Base-by-base conservation (phyloP, 306 rosid genomes). In the Dryas alaskensis region DNA sequence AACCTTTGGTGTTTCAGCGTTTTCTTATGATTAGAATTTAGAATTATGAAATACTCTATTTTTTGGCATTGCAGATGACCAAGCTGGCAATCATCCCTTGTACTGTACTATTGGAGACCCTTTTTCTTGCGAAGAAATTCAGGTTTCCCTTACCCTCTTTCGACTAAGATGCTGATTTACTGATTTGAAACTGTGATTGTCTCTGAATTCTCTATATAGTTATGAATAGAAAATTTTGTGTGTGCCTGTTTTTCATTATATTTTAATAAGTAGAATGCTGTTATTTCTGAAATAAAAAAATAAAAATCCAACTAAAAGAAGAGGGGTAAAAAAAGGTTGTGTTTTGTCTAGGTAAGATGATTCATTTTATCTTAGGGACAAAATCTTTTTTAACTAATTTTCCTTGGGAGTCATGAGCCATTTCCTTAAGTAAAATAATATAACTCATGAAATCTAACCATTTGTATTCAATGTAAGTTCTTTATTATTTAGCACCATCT, bases 11-110 rank as follows among this genome's bases (percentile, higher is more conserved):
- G 67, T 77, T 73, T 73, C 11, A 55, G 47, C 19, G 27, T 51
- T 46, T 76, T 69, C 50, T 61, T 10, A 31, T 40, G 37, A 7
- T 53, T 55, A 4, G n/a, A 55, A 69, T 54, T 83, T 73, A 4
- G n/a, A 55, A 69, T 54, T 83, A 71, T 79, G 69, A 87, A 52
- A 10, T 42, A 22, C 72, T 65, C 57, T 42, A 10, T 73, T 78
- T 74, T 65, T 83, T 70, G 79, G 74, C 69, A 63, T 51, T 78
- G 62, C 88, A 94, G 98, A 94, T 94, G 98, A 94, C 96, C 44
- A 94, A 94, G 90, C 87, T 94, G 86, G 98, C 97, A 65, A 94
- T 94, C 92, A 94, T 94, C 78, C 98, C 98, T 53, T 94, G 98
- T 71, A 94, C 98, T 72, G 95, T 94, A 60, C 77, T 94, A 73